Percentiles rank a stretch among this genome's conserved stretches.
Evolutionary conservation across 495 filamentous ascomycete species (phyloP).

Genomic region (Neurospora pannonica): DNA sequence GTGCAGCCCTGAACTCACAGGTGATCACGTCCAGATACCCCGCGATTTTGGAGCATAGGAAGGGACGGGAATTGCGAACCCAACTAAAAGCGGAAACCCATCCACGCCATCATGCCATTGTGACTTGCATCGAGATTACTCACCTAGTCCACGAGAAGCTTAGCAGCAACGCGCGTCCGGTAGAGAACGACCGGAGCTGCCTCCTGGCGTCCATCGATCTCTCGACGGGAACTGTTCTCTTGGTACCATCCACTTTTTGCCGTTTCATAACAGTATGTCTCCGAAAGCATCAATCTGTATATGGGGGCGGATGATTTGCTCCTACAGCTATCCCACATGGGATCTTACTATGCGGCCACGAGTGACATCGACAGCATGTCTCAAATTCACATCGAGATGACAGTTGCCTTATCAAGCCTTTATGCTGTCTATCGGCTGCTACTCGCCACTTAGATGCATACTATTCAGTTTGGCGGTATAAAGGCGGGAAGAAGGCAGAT

Average conservation of each 20-base stretch:
- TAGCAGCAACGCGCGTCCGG: not conserved
- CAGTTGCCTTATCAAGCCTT: not conserved
- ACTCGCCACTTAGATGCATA: not conserved
- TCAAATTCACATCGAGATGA: not conserved
- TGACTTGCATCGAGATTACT: not conserved
- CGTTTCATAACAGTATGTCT: not conserved
- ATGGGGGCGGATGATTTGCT: not conserved
- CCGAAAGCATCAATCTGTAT: not conserved
- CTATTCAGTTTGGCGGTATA: not conserved
- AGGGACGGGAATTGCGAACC: not conserved
- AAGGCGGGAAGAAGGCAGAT: not conserved
- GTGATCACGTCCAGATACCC: not conserved
- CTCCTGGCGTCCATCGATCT: not conserved
- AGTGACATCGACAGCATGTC: not conserved
- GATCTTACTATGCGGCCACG: not conserved
- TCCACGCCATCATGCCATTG: not conserved
- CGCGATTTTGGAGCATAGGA: not conserved
- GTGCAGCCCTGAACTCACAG: not conserved
- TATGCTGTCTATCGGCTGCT: not conserved
- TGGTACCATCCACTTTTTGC: not conserved
- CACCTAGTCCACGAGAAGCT: not conserved
- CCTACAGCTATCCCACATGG: not conserved
- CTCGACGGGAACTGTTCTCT: not conserved
- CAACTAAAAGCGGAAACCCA: not conserved
- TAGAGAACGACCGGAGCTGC: not conserved